Base-by-base conservation (phyloP, 23 red algal genomes). In the Porphyridium purpureum region DNA sequence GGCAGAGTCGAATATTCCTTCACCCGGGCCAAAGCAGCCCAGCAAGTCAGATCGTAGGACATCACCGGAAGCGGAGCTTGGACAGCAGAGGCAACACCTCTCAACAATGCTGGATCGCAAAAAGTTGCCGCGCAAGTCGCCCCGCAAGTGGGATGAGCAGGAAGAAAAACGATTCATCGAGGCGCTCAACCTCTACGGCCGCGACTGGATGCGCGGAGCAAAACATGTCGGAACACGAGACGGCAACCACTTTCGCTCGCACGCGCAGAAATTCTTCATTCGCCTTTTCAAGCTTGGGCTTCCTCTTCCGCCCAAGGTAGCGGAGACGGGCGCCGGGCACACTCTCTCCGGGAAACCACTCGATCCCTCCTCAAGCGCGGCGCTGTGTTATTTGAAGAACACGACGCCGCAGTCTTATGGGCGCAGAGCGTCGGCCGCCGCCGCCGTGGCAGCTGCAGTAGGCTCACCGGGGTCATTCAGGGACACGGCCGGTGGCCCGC, bases 191-290 rank as follows among this genome's bases (percentile, higher is more conserved):
- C 47, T 73, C 9, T 94, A 62, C 52, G 86, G 86, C 25, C 47
- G 86, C 33, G 66, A 94, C 59, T 94, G 86, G 86, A 48, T 65
- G 50, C 27, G 51, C 27, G 65, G 67, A 23, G 86, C 86, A 29
- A 33, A 42, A 28, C 69, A 94, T 56, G 70, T 94, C 33, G 86
- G 75, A 0, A 94, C 86, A 4, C 60, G 86, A 32, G 35, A 47
- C 14, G 60, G 75, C 2, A 74, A 62, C 38, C 47, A 71, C 24
- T 80, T 94, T 1, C 77, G 86, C 26, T 78, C 69, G 57, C 86
- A 94, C 51, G 75, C 86, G 5, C 86, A 94, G 29, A 94, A 94
- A 33, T 72, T 83, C 50, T 68, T 94, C 41, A 94, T 94, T 57
- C 72, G 75, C 64, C 55, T 94, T 1, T 94, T 74, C 65, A 94